Evolutionary conservation across 768 basidiomycete species (phyloP), one percentile per base, ranked within the genome.

Genomic region (Amanita exitialis): DNA sequence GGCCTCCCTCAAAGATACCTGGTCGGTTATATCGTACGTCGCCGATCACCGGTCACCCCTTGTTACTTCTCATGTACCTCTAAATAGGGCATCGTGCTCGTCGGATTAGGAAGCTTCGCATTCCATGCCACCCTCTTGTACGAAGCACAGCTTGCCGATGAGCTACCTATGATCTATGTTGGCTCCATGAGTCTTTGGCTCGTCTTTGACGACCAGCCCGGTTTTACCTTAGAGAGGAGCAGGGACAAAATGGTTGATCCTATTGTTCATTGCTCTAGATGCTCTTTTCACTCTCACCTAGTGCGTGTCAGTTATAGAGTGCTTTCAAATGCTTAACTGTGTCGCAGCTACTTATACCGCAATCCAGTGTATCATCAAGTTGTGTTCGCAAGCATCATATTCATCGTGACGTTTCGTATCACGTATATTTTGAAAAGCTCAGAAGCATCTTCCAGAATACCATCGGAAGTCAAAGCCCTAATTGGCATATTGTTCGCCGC

Each of bases 351-450:
- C 50, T 49, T 78, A 4, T 77, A 81, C 58, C 79, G 86, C 21
- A 86, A 90, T 58, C 88, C 88, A 0, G 69, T 89, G 2, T 91
- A 86, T 63, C 88, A 91, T 58, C 86, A 91, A 68, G 60, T 79
- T 20, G 78, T 86, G 1, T 91, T 90, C 61, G 88, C 74, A 2
- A 52, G 60, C 12, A 68, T 88, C 47, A 69, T 88, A 56, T 49
- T 86, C 35, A 57, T 62, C 6, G 72, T 69, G 13, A 61, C 71
- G 1, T 60, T 70, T 15, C 79, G 85, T 39, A 69, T 77, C 41
- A 60, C 66, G 0, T 77, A 80, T 57, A 72, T 88, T 28, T 64
- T 83, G 28, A 65, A 68, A 20, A 68, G 66, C 60, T 70, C 77
- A 25, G 60, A 72, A 28, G 60, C 64, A 18, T 62, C 70, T 8